Evolutionary conservation across 768 basidiomycete species (phyloP).

Genomic region (Peribolospora baueri): DNA sequence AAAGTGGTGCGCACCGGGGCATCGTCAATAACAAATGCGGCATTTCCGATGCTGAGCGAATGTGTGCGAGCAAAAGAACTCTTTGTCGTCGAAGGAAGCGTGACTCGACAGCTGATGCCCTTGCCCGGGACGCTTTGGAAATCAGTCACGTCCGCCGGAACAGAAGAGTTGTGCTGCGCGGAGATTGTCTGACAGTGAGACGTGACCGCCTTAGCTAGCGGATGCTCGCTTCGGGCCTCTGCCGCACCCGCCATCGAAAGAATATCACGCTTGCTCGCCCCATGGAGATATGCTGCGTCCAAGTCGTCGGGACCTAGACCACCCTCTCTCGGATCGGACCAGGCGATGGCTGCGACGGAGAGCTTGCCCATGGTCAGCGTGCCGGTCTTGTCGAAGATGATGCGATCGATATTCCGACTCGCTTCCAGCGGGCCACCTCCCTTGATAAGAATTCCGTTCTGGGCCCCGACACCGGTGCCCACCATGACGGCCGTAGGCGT

Average conservation of each 20-base stretch:
- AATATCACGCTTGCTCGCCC: constrained; percentile 20
- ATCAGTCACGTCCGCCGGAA: constrained; percentile 34
- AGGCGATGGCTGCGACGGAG: constrained; percentile 46
- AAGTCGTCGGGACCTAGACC: neutral
- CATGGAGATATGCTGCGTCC: neutral
- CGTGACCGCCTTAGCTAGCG: constrained; percentile 80
- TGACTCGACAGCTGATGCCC: constrained; percentile 51
- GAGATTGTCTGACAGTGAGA: constrained; percentile 9
- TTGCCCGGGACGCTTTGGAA: constrained; percentile 80
- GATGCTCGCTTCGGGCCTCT: constrained; percentile 84
- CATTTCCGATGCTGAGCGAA: constrained; percentile 35
- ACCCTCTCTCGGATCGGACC: constrained; percentile 25
- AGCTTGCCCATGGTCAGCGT: constrained; percentile 92
- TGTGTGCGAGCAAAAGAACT: too few relatives aligned
- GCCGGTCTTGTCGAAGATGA: constrained; percentile 91
- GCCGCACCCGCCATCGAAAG: constrained; percentile 63
- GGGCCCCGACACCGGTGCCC: constrained; percentile 85
- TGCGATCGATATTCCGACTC: constrained; percentile 50
- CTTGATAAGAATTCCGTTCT: constrained; percentile 95
- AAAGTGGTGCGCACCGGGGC: constrained; percentile 19
- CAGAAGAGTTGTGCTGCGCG: constrained; percentile 6
- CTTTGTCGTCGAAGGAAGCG: constrained; percentile 7
- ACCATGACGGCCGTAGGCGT: constrained; percentile 99
- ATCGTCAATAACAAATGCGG: constrained; percentile 30
- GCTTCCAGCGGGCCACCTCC: constrained; percentile 85